Base-by-base conservation (phyloP, 495 filamentous ascomycete species). In the Xylaria bambusicola region DNA sequence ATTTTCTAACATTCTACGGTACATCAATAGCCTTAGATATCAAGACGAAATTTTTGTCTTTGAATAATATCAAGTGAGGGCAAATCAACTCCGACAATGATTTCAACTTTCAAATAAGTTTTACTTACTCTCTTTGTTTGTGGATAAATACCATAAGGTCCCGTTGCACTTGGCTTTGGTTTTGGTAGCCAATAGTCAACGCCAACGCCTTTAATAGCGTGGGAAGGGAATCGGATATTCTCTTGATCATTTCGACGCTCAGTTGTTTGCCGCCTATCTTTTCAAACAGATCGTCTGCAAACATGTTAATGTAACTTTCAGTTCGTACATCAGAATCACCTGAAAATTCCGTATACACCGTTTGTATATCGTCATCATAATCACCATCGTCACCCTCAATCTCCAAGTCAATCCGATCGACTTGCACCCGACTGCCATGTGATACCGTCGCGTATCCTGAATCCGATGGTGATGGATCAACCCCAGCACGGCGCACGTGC, bases 51-150 rank as follows among this genome's bases (percentile, higher is more conserved):
- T 40, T 6, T 6, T 6, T 17, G 36, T 17, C 3, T 40, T 12
- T 40, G 36, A 40, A 40, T 12, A 40, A 5, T 15, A 17, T 3
- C 3, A 15, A 40, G n/a, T 3, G 3, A 15, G 36, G 15, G n/a
- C n/a, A 15, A 10, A 15, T 6, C 36, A 3, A 3, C 3, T 40
- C 36, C 15, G 3, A 10, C 9, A 18, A 4, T 15, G 24, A 17
- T 45, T 10, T 15, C 36, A 5, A 40, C 8, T 3, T 13, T 40
- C 3, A 40, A 15, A 40, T 12, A 12, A 17, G 3, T 40, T 40
- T 15, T 12, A 52, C 53, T 18, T 57, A 58, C 52, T 51, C n/a
- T 23, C 53, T 44, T 18, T 53, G 29, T 35, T 27, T 53, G 36
- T 53, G 15, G 17, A 57, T 18, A 23, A 60, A 54, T 15, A 40